Percentiles rank a stretch among this genome's conserved stretches.
Conservation (phyloP, 2,329 filamentous ascomycete species). For the Pleomassaria siparia region DNA sequence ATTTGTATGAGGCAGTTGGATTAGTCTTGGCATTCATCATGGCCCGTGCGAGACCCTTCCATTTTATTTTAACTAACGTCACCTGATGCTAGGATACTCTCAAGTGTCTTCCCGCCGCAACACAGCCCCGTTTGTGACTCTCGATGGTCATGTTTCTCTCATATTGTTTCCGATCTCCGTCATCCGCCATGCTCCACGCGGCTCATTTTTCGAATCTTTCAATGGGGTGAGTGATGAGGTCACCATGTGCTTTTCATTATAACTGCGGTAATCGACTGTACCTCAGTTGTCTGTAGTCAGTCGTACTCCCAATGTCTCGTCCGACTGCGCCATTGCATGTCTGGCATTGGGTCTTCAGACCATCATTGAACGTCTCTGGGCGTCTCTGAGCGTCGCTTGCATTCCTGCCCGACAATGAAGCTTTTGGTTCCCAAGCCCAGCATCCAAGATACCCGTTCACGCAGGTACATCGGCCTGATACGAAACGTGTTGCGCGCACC, state of each 20-base stretch:
- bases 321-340: neutral
- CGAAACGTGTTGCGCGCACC: no score
- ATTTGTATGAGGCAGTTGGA: conserved; percentile 15
- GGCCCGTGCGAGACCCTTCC: conserved; percentile 29
- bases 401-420: neutral
- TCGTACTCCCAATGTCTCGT: neutral
- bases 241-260: neutral
- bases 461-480: neutral
- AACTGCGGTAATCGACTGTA: neutral
- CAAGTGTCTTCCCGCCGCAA: neutral
- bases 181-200: neutral
- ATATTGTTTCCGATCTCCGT: neutral
- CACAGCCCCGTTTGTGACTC: neutral
- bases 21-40: neutral
- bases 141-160: neutral
- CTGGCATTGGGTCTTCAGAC: no score
- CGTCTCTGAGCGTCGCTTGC: neutral
- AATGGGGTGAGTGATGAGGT: neutral
- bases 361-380: neutral
- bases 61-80: conserved; percentile 14
- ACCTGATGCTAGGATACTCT: conserved; percentile 2
- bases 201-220: neutral
- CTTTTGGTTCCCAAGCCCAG: neutral
- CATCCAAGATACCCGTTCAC: neutral
- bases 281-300: neutral